These are phyloP conservation scores for Aspergillus sp. DNA, from an alignment of 2,329 filamentous ascomycete genomes.

Conservation along the genomic window DNA sequence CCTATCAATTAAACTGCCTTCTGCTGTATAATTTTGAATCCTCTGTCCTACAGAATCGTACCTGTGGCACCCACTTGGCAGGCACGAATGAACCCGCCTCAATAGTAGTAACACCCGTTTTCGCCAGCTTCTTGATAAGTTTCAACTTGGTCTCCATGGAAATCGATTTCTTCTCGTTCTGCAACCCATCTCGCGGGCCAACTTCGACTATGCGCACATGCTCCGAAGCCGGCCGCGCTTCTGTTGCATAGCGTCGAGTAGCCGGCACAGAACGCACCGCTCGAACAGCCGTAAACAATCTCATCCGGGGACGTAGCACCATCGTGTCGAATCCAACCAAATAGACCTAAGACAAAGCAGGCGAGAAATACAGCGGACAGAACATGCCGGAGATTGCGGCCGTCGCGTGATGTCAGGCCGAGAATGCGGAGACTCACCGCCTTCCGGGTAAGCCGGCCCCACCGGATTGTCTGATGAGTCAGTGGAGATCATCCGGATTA, in stretches of 20 bases:
- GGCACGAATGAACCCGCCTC: slow-evolving; percentile 48
- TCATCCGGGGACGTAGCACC: slow-evolving; percentile 17
- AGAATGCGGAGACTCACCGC: too few relatives aligned
- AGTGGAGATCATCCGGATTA: too few relatives aligned
- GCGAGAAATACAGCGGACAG: too few relatives aligned
- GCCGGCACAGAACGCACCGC: slow-evolving; percentile 13
- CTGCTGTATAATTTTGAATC: not conserved
- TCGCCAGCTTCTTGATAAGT: slow-evolving; percentile 40
- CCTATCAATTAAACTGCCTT: too few relatives aligned
- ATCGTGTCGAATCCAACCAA: slow-evolving; percentile 14
- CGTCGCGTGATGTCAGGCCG: too few relatives aligned
- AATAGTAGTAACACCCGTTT: slow-evolving; percentile 43
- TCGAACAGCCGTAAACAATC: slow-evolving; percentile 23
- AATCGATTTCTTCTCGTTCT: slow-evolving; percentile 46
- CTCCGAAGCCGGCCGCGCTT: slow-evolving; percentile 37
- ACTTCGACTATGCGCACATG: slow-evolving; percentile 49
- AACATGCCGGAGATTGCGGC: too few relatives aligned
- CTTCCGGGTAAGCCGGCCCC: too few relatives aligned
- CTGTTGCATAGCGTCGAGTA: slow-evolving; percentile 29
- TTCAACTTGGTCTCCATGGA: slow-evolving; percentile 42
- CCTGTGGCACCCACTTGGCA: slow-evolving; percentile 49
- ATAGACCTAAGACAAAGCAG: too few relatives aligned
- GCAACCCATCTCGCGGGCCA: slow-evolving; percentile 46
- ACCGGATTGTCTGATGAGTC: too few relatives aligned
- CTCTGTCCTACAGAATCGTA: slow-evolving; percentile 16